These are phyloP conservation scores for Penicillium mononematosum DNA, from an alignment of 495 filamentous ascomycete species.

Conservation along the genomic window DNA sequence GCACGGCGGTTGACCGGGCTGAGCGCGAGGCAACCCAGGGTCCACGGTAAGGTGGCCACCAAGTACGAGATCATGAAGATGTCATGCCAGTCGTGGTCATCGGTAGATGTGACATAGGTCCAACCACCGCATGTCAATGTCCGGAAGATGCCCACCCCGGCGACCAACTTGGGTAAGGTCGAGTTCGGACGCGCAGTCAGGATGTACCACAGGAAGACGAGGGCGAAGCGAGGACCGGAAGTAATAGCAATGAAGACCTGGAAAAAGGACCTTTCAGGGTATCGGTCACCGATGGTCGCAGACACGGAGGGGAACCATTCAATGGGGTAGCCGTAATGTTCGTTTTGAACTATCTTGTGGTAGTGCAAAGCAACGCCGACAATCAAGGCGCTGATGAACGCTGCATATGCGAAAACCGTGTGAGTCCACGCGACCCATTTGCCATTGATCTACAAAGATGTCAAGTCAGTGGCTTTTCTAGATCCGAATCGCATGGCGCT, in stretches of 20 bases:
- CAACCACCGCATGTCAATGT: conserved; percentile 95
- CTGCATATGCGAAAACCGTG: conserved; percentile 80
- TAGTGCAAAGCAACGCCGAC: conserved; percentile 87
- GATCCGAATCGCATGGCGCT: conserved; percentile 10
- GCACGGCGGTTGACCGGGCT: conserved; percentile 84
- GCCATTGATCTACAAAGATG: conserved; percentile 63
- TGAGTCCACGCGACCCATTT: conserved; percentile 91
- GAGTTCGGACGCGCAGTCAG: conserved; percentile 74
- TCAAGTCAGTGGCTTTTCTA: conserved; percentile 17
- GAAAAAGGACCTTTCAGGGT: conserved; percentile 95
- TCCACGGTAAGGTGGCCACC: conserved; percentile 94
- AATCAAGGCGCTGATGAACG: conserved; percentile 86
- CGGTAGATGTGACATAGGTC: conserved; percentile 98
- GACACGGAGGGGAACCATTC: conserved; percentile 99
- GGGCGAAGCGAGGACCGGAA: conserved; percentile 87
- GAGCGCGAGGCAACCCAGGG: conserved; percentile 80
- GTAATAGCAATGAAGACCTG: conserved; percentile 96
- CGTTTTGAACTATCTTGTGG: conserved; percentile 95
- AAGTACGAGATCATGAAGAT: conserved; percentile 99
- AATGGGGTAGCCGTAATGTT: conserved; percentile 92
- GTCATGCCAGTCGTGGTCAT: conserved; percentile 98
- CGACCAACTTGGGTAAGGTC: conserved; percentile 76
- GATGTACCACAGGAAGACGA: conserved; percentile 91
- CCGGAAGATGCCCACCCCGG: conserved; percentile 76
- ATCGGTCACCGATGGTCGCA: conserved; percentile 96